Base-by-base conservation (phyloP, 305 asterid genomes). In the Fraxinus velutina region DNA sequence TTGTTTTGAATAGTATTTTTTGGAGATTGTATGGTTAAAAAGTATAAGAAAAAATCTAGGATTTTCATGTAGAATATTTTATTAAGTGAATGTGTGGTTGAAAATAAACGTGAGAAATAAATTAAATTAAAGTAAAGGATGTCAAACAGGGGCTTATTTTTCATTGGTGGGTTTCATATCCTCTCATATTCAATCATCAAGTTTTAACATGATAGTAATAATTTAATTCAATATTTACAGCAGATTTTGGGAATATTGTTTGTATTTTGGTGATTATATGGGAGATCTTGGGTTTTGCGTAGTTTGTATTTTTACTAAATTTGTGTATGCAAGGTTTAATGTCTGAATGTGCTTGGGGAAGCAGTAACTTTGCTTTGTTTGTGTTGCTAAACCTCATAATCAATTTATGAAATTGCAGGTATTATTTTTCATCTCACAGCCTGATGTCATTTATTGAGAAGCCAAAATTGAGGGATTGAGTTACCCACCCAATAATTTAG, bases 401-500 rank as follows among this genome's bases (percentile, higher is more conserved):
- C 68, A 57, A 57, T 19, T 1, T 19, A 57, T 57, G 68, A 55
- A 57, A 19, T 57, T 19, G 68, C 68, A 57, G 68, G 29, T 57
- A 19, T 19, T 57, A 57, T 19, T 57, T 57, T 57, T 87, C 92
- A 91, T 94, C 91, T 90, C 95, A 0, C 90, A 93, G 79, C 98
- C 97, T 0, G 98, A 93, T 81, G 88, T 94, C 80, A 94, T 94
- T 75, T 92, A 93, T 62, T 97, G 98, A 36, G 98, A 94, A 80
- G 97, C 97, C 62, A 93, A 94, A 89, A 92, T 93, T 0, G 97
- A 94, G 88, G 98, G 93, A 79, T 83, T 93, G 90, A 94, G 96
- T 90, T 94, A 96, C 97, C 75, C 97, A 93, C 98, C 73, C 97
- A 92, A 75, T 97, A 92, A 66, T 93, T 93, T 88, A 92, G 94